These are phyloP conservation scores for Talaromyces islandicus DNA, from an alignment of 2,329 filamentous ascomycete genomes.

Conservation along the genomic window DNA sequence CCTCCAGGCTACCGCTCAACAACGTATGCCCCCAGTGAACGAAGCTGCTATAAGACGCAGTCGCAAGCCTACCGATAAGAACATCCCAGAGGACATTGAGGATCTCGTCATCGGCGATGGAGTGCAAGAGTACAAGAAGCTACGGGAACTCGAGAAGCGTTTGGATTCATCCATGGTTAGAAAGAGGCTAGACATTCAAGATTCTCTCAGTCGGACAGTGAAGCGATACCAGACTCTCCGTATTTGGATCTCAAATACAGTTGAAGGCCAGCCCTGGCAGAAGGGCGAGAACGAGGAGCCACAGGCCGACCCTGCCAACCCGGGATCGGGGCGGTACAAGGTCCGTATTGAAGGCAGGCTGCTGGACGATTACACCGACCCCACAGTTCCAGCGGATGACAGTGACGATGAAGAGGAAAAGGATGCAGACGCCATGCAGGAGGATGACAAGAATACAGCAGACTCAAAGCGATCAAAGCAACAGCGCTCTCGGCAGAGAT, in stretches of 20 bases:
- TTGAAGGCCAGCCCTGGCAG: constrained; percentile 93
- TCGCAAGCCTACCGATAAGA: constrained; percentile 89
- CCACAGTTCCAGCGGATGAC: constrained; percentile 45
- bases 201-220: constrained; percentile 66
- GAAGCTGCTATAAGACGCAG: constrained; percentile 66
- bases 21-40: constrained; percentile 32
- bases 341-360: constrained; percentile 89
- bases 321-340: constrained; percentile 53
- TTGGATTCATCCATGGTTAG: constrained; percentile 91
- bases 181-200: constrained; percentile 85
- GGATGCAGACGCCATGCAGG: constrained; percentile 53
- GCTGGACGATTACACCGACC: constrained; percentile 62
- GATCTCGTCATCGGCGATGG: constrained; percentile 76
- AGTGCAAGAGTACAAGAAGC: constrained; percentile 71
- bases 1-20: constrained; percentile 20
- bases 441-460: constrained; percentile 42
- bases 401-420: constrained; percentile 41
- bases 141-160: constrained; percentile 80
- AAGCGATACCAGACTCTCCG: constrained; percentile 82
- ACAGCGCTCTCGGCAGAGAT: constrained; percentile 32
- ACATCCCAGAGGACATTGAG: constrained; percentile 84
- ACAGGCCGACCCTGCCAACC: constrained; percentile 34
- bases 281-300: constrained; percentile 53
- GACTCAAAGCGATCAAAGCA: constrained; percentile 22
- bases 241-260: constrained; percentile 92